phyloP scores from a whole-genome alignment of 192 early-diverging fungal genomes.

The Jimgerdemannia lactiflua region DNA sequence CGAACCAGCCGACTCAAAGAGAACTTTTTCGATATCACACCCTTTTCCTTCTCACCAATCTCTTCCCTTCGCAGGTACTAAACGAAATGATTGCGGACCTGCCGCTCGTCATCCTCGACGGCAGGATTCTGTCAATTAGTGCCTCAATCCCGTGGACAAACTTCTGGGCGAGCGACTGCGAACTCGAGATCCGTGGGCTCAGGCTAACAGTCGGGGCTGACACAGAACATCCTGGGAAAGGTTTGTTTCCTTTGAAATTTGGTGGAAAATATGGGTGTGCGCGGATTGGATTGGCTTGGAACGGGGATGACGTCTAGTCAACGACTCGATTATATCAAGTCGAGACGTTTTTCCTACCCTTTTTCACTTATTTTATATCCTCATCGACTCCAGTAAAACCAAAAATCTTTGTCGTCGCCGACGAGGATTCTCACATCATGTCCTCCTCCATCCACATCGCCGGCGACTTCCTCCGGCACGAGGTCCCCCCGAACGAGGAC shows the following conservation, averaged over 20 bases:
- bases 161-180: conserved; percentile 77
- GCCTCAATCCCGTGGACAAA: conserved; percentile 81
- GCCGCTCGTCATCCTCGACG: conserved; percentile 68
- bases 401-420: neutral
- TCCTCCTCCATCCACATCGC: conserved; percentile 86
- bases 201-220: conserved; percentile 47
- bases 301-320: too few relatives aligned
- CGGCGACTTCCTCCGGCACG: conserved; percentile 78
- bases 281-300: too few relatives aligned
- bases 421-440: conserved; percentile 59
- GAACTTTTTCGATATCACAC: neutral
- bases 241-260: too few relatives aligned
- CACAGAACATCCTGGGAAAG: too few relatives aligned
- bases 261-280: too few relatives aligned
- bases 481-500: conserved; percentile 59
- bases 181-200: conserved; percentile 69
- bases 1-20: neutral
- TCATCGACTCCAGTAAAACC: neutral
- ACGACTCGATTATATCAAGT: too few relatives aligned
- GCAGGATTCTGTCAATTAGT: conserved; percentile 64
- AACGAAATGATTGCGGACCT: conserved; percentile 67
- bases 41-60: neutral
- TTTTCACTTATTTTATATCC: conserved; percentile 6
- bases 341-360: neutral
- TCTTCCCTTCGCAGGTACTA: conserved; percentile 52